Conservation (phyloP, 805 yeast species). For the Ogataea henricii region DNA sequence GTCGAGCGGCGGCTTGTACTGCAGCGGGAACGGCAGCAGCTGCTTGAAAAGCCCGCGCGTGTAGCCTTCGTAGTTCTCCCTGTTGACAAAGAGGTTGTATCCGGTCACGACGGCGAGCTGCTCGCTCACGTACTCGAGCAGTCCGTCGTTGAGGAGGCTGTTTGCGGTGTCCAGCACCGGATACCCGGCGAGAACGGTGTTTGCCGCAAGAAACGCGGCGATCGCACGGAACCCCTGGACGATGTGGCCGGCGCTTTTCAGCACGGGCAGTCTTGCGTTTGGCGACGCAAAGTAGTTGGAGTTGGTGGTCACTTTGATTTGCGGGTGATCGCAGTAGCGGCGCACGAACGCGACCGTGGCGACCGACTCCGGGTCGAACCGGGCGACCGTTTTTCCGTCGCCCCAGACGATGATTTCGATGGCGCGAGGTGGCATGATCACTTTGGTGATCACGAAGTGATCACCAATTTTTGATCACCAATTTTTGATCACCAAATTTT, state of each 20-base stretch:
- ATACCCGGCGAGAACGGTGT: conserved; percentile 4
- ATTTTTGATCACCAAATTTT: not conserved
- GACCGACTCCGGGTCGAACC: conserved; percentile 53
- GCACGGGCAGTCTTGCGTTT: conserved; percentile 51
- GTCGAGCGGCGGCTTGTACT: conserved; percentile 64
- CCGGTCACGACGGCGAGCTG: conserved; percentile 50
- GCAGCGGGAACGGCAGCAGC: conserved; percentile 71
- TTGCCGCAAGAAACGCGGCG: conserved; percentile 30
- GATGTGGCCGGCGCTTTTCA: conserved; percentile 27
- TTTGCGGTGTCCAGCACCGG: conserved; percentile 8
- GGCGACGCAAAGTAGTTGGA: conserved; percentile 58
- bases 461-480: not conserved
- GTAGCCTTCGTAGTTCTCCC: conserved; percentile 58
- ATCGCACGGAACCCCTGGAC: conserved; percentile 48
- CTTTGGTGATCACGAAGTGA: not conserved
- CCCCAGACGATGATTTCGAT: conserved; percentile 50
- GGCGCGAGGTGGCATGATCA: not conserved
- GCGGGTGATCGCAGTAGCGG: conserved; percentile 24
- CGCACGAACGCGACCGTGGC: conserved; percentile 48
- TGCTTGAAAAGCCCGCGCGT: conserved; percentile 56
- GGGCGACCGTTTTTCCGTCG: conserved; percentile 36
- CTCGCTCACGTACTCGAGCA: conserved; percentile 43
- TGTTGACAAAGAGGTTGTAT: conserved; percentile 58
- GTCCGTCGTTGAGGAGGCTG: conserved; percentile 43
- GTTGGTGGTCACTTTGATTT: conserved; percentile 49